Evolutionary conservation across 2,329 filamentous ascomycete genomes (phyloP).

Genomic region (Fusarium sp.): DNA sequence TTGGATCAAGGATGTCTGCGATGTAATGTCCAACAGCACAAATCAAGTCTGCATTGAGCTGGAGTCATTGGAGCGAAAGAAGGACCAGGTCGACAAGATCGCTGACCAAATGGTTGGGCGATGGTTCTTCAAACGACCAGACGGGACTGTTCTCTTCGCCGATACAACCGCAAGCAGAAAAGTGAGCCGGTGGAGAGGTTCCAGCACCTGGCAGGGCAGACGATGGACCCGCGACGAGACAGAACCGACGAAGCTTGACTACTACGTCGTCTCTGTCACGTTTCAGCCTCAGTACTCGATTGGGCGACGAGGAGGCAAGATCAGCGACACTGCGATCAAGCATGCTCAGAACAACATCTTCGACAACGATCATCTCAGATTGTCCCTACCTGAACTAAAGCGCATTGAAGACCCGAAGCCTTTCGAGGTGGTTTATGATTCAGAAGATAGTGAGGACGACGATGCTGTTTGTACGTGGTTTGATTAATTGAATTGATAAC

Average conservation of each 20-base stretch:
- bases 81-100: slow-evolving; percentile 62
- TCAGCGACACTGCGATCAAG: slow-evolving; percentile 25
- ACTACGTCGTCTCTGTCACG: slow-evolving; percentile 60
- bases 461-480: background rate
- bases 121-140: slow-evolving; percentile 51
- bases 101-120: slow-evolving; percentile 47
- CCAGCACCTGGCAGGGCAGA: slow-evolving; percentile 57
- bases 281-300: slow-evolving; percentile 51
- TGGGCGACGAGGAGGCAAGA: slow-evolving; percentile 32
- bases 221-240: slow-evolving; percentile 63
- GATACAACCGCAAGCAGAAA: slow-evolving; percentile 47
- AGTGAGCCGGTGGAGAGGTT: slow-evolving; percentile 61
- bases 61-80: slow-evolving; percentile 64
- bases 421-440: background rate
- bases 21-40: slow-evolving; percentile 53
- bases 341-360: background rate
- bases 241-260: slow-evolving; percentile 57
- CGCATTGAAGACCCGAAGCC: background rate
- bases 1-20: slow-evolving; percentile 55
- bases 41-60: slow-evolving; percentile 61
- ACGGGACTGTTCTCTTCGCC: slow-evolving; percentile 53
- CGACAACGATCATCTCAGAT: background rate
- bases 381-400: slow-evolving; percentile 10
- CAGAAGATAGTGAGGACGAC: background rate
- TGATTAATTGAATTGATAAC: background rate